Evolutionary conservation across 805 yeast genomes (phyloP).

Genomic region (Ogataea nitratoaversa): DNA sequence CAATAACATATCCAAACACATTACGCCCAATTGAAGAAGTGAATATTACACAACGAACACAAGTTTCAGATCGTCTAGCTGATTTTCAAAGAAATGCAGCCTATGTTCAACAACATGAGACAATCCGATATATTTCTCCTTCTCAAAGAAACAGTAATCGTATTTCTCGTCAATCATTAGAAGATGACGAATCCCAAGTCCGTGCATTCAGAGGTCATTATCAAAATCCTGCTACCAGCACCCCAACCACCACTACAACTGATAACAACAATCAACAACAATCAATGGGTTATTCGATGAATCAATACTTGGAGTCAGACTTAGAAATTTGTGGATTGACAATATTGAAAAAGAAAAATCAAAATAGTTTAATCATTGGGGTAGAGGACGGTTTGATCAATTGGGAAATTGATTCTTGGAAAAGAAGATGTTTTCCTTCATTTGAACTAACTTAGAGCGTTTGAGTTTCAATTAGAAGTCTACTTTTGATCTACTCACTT

Average conservation of each 20-base stretch:
- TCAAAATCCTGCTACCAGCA: neutral
- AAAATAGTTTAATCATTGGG: slow-evolving; percentile 52
- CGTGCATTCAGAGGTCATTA: no score
- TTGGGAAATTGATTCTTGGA: slow-evolving; percentile 68
- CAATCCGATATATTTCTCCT: no score
- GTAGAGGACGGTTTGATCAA: slow-evolving; percentile 61
- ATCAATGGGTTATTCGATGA: neutral
- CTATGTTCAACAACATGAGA: no score
- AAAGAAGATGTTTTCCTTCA: slow-evolving; percentile 57
- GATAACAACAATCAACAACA: neutral
- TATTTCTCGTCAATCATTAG: no score
- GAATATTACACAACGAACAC: no score
- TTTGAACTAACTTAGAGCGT: slow-evolving; percentile 38
- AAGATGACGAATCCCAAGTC: no score
- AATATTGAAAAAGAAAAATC: slow-evolving; percentile 41
- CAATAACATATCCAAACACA: slow-evolving; percentile 1
- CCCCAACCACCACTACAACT: neutral
- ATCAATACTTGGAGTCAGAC: slow-evolving; percentile 22
- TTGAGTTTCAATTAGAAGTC: neutral
- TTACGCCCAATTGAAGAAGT: neutral
- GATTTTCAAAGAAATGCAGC: no score
- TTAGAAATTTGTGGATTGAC: slow-evolving; percentile 58
- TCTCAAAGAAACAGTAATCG: no score
- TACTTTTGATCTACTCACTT: no score
- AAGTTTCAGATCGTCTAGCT: no score